Conservation (phyloP, 1,284 basidiomycete genomes). For the Mycosarcoma mackinlayi region DNA sequence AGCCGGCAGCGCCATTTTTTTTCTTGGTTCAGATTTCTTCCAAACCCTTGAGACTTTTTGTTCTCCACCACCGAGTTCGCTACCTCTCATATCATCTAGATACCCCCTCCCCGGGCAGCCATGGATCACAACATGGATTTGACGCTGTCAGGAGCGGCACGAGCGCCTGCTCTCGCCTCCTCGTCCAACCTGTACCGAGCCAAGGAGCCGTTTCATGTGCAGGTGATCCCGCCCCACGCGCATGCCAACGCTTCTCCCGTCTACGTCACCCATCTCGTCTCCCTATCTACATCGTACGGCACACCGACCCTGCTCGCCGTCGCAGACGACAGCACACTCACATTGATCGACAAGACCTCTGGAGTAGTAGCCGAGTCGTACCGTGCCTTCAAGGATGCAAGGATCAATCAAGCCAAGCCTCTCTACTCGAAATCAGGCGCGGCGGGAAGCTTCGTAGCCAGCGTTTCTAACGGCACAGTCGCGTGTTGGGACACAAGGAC, state of each 20-base stretch:
- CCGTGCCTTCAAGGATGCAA: constrained; percentile 27
- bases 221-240: constrained; percentile 40
- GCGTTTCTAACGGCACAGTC: constrained; percentile 38
- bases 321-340: constrained; percentile 44
- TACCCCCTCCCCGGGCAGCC: no score
- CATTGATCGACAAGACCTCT: constrained; percentile 51
- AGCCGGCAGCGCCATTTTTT: no score
- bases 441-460: constrained; percentile 31
- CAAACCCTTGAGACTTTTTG: no score
- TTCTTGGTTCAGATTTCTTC: no score
- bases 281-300: constrained; percentile 39
- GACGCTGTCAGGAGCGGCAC: constrained; percentile 40
- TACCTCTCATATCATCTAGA: no score
- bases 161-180: constrained; percentile 35
- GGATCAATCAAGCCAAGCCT: constrained; percentile 41
- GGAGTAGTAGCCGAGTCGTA: constrained; percentile 35
- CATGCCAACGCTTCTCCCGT: constrained; percentile 32
- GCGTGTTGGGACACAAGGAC: constrained; percentile 50
- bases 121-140: constrained; percentile 40
- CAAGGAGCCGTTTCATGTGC: constrained; percentile 43
- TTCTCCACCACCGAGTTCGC: no score
- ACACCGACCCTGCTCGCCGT: constrained; percentile 41
- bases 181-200: constrained; percentile 25
- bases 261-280: constrained; percentile 55
- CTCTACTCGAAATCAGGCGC: constrained; percentile 4